Conservation (phyloP, 805 yeast genomes). For the Lachancea thermotolerans region DNA sequence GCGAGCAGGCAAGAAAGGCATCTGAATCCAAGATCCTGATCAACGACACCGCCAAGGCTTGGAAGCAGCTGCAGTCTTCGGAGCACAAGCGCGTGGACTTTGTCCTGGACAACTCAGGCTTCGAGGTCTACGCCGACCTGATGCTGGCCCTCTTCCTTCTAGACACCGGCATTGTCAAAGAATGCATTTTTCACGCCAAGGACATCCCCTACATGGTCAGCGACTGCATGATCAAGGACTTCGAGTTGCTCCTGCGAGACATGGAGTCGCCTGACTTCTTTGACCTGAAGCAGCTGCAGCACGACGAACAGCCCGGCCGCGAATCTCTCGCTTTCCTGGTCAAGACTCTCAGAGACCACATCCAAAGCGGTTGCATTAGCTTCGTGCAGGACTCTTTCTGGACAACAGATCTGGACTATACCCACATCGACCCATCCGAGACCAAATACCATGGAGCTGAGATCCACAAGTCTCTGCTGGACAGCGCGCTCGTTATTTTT, state of each 20-base stretch:
- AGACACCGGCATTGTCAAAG: conserved; percentile 57
- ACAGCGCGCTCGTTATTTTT: conserved; percentile 68
- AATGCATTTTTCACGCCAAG: conserved; percentile 79
- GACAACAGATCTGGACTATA: conserved; percentile 74
- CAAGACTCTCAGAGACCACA: conserved; percentile 38
- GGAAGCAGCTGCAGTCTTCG: conserved; percentile 39
- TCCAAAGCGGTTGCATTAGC: conserved; percentile 40
- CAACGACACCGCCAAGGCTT: conserved; percentile 67
- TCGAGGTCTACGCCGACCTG: conserved; percentile 87
- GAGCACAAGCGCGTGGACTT: conserved; percentile 55
- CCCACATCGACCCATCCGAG: conserved; percentile 54
- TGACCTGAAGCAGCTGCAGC: conserved; percentile 23
- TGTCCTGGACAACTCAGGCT: conserved; percentile 90
- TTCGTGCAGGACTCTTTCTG: conserved; percentile 69
- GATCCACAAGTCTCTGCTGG: conserved; percentile 52
- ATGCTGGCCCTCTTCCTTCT: conserved; percentile 57
- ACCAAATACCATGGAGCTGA: conserved; percentile 45
- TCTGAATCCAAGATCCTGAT: conserved; percentile 72
- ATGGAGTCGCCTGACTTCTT: conserved; percentile 48
- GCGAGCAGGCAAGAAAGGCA: conserved; percentile 75
- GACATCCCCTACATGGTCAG: conserved; percentile 96
- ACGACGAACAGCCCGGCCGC: conserved; percentile 31
- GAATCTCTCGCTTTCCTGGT: conserved; percentile 45
- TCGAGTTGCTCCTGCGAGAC: conserved; percentile 50
- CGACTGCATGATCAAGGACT: conserved; percentile 85